Conservation (phyloP, 202 grass and related monocot species). For the Carex arenaria region DNA sequence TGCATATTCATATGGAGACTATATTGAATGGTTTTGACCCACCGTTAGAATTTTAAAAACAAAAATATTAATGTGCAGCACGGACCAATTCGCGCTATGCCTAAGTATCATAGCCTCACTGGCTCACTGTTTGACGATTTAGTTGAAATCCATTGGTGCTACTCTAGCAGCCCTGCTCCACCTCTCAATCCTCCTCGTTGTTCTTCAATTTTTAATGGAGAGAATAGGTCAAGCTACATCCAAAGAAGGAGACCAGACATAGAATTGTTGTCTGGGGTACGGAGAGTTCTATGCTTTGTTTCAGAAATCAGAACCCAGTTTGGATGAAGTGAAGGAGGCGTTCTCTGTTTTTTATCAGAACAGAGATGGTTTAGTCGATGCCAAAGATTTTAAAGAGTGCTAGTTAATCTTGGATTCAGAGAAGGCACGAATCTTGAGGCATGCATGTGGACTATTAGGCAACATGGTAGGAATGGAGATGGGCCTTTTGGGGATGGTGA, state of each 20-base stretch:
- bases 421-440: constrained; percentile 26
- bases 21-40: too few relatives aligned
- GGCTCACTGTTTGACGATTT: too few relatives aligned
- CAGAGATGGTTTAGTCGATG: constrained; percentile 60
- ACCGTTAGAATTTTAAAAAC: too few relatives aligned
- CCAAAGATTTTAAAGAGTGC: constrained; percentile 38
- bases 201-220: constrained; percentile 28
- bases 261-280: constrained; percentile 18
- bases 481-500: constrained; percentile 24
- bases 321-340: constrained; percentile 49
- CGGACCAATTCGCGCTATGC: too few relatives aligned
- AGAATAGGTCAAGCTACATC: constrained; percentile 1
- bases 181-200: too few relatives aligned
- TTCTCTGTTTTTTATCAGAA: constrained; percentile 63
- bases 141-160: neutral
- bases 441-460: constrained; percentile 44
- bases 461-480: constrained; percentile 61
- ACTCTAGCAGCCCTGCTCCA: too few relatives aligned
- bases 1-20: too few relatives aligned
- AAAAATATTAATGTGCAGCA: too few relatives aligned
- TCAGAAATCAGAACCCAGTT: constrained; percentile 72
- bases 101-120: too few relatives aligned
- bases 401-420: constrained; percentile 32
- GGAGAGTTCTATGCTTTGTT: constrained; percentile 35
- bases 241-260: neutral